Evolutionary conservation across 129 eudicot species (phyloP).

Genomic region (Lonicera japonica): DNA sequence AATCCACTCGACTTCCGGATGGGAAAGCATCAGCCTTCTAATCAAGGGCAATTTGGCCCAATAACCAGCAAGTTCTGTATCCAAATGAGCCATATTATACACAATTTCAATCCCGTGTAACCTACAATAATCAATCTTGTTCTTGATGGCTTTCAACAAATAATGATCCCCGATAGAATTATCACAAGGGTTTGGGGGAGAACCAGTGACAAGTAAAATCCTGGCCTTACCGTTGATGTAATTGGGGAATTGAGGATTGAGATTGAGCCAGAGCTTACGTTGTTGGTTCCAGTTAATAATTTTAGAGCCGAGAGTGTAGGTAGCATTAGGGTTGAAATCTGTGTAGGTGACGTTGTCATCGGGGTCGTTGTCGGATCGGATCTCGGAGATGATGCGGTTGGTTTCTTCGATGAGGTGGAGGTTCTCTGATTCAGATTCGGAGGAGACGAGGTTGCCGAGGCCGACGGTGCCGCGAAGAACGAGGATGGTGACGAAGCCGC

Average conservation of each 20-base stretch:
- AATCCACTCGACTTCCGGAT: conserved; percentile 96
- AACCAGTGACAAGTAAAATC: conserved; percentile 84
- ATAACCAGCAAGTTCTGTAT: conserved; percentile 70
- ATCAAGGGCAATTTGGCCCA: conserved; percentile 91
- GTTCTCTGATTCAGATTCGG: conserved; percentile 52
- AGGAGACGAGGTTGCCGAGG: conserved; percentile 46
- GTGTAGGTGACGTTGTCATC: conserved; percentile 14
- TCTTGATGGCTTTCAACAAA: conserved; percentile 64
- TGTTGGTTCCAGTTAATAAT: conserved; percentile 64
- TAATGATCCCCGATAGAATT: conserved; percentile 97
- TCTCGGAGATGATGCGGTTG: conserved; percentile 66
- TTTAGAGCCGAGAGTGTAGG: conserved; percentile 72
- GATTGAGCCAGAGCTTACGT: conserved; percentile 56
- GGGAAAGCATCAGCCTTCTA: conserved; percentile 75
- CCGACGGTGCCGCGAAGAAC: conserved; percentile 91
- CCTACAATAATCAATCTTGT: conserved; percentile 96
- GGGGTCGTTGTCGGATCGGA: conserved; percentile 79
- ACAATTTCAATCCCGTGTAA: conserved; percentile 91
- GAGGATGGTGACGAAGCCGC: conserved; percentile 80
- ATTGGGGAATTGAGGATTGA: conserved; percentile 56
- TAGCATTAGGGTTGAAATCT: conserved; percentile 32
- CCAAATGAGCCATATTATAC: conserved; percentile 91
- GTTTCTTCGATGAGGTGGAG: conserved; percentile 59
- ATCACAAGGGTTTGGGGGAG: conserved; percentile 84
- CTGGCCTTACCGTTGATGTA: conserved; percentile 55